phyloP scores from a whole-genome alignment of 495 filamentous ascomycete species.

The Copromyces sp. region DNA sequence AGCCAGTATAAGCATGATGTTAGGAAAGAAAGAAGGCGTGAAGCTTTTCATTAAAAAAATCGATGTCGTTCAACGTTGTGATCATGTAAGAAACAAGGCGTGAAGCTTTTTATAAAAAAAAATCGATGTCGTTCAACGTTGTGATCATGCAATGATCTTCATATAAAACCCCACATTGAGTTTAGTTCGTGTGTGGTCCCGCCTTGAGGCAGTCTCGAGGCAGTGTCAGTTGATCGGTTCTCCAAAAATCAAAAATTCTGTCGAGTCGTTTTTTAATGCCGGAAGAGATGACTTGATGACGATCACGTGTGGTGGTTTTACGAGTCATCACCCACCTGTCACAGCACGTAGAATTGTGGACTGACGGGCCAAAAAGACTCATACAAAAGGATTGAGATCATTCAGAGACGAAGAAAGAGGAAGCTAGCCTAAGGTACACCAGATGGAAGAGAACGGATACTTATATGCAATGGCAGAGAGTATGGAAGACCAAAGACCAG shows the following conservation, averaged over 20 bases:
- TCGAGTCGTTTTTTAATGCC: not conserved
- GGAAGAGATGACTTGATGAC: not conserved
- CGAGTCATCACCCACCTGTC: not conserved
- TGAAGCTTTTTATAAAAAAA: not conserved
- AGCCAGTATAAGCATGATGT: not conserved
- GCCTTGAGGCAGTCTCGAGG: not conserved
- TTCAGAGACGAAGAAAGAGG: not conserved
- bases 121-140: not conserved
- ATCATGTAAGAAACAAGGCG: not conserved
- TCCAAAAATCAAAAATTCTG: not conserved
- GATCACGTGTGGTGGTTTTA: not conserved
- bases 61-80: not conserved
- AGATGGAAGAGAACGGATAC: not conserved
- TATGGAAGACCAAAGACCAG: not conserved
- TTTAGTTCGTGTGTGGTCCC: not conserved
- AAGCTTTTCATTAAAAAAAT: not conserved
- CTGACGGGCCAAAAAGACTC: not conserved
- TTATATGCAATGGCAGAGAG: not conserved
- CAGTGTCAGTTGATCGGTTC: not conserved
- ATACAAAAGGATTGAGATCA: no score
- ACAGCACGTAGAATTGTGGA: not conserved
- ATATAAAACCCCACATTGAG: not conserved
- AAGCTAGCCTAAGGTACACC: no score
- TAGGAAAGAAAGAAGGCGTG: not conserved
- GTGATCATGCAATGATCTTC: not conserved